phyloP scores from a whole-genome alignment of 345 rosid species.

The Populus davidiana region DNA sequence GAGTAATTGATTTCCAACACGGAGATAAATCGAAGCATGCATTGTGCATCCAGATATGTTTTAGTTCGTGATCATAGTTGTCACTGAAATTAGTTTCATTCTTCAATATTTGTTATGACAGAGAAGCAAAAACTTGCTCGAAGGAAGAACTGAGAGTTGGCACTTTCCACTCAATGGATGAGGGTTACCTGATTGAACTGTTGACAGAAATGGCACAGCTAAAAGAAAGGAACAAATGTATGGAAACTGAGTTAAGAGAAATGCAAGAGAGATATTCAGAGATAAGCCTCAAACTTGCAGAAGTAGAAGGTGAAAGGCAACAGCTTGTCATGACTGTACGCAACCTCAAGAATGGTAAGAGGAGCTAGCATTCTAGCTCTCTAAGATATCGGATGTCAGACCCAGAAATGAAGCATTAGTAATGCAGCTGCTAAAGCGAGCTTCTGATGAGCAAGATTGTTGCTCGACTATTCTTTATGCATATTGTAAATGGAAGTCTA shows the following conservation, averaged over 20 bases:
- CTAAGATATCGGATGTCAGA: background rate
- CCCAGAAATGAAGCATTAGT: background rate
- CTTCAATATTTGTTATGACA: constrained; percentile 7
- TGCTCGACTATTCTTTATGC: background rate
- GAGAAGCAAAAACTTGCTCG: constrained; percentile 35
- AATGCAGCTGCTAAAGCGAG: background rate
- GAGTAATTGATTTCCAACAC: background rate
- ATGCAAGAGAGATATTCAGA: constrained; percentile 94
- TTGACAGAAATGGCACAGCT: constrained; percentile 19
- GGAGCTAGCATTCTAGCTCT: constrained; percentile 15
- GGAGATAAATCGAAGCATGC: background rate
- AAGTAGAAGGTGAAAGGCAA: constrained; percentile 94
- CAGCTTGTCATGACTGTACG: constrained; percentile 87
- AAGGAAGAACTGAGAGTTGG: constrained; percentile 21
- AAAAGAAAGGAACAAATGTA: constrained; percentile 62
- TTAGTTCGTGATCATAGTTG: background rate
- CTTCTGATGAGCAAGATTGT: background rate
- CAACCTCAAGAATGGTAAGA: constrained; percentile 78
- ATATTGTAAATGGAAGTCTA: background rate
- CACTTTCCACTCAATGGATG: constrained; percentile 23
- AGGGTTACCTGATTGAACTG: constrained; percentile 34
- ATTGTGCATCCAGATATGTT: background rate
- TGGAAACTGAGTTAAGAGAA: constrained; percentile 86
- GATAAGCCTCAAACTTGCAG: constrained; percentile 87
- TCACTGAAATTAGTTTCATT: background rate